phyloP scores from a whole-genome alignment of 2,329 filamentous ascomycete genomes.

The Diaporthe eres region DNA sequence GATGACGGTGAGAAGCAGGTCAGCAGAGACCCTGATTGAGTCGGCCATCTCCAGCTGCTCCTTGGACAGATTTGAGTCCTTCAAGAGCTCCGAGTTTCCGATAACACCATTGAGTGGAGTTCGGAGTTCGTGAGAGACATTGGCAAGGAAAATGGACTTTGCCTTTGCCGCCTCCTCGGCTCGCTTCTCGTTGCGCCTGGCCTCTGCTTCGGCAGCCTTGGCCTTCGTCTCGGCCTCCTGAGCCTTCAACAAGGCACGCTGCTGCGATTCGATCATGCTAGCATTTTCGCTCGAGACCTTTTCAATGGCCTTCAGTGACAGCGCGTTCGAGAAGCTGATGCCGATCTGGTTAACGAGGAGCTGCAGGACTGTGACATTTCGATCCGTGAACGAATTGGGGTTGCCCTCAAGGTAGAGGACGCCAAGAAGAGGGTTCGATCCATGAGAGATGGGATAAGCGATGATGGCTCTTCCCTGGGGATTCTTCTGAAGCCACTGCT shows the following conservation, averaged over 20 bases:
- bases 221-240: slow-evolving; percentile 82
- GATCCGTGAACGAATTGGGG: slow-evolving; percentile 82
- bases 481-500: slow-evolving; percentile 77
- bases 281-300: slow-evolving; percentile 84
- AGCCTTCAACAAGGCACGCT: slow-evolving; percentile 79
- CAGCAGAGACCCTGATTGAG: slow-evolving; percentile 87
- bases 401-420: slow-evolving; percentile 83
- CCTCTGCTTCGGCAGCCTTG: slow-evolving; percentile 81
- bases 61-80: slow-evolving; percentile 80
- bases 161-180: slow-evolving; percentile 88
- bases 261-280: slow-evolving; percentile 84
- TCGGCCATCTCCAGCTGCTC: slow-evolving; percentile 90
- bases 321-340: slow-evolving; percentile 78
- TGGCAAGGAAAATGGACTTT: slow-evolving; percentile 85
- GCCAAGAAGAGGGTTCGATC: slow-evolving; percentile 77
- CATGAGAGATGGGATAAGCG: slow-evolving; percentile 79
- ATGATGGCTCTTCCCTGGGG: slow-evolving; percentile 82
- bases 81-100: slow-evolving; percentile 86
- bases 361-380: slow-evolving; percentile 74
- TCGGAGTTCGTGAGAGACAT: slow-evolving; percentile 85
- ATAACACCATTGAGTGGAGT: slow-evolving; percentile 91
- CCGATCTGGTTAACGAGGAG: slow-evolving; percentile 85
- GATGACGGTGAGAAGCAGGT: slow-evolving; percentile 90
- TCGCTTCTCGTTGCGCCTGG: slow-evolving; percentile 83
- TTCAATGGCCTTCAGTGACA: slow-evolving; percentile 79